phyloP scores from a whole-genome alignment of 495 filamentous ascomycete species.

The Aspergillus cavernicola region DNA sequence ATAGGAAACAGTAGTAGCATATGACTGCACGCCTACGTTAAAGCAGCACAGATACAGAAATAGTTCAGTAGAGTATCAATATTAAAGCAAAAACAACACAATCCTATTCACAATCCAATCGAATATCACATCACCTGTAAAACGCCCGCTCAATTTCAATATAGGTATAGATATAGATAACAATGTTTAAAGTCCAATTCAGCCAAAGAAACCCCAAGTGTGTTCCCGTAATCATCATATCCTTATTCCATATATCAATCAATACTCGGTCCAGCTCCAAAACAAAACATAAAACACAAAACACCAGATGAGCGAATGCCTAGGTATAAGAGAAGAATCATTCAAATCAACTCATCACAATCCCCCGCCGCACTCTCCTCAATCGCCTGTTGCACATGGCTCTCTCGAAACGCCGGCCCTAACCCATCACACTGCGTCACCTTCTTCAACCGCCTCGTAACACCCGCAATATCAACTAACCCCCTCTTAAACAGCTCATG shows the following conservation, averaged over 20 bases:
- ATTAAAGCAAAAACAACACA: background rate
- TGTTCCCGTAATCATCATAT: too few relatives aligned
- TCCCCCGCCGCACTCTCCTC: conserved; percentile 69
- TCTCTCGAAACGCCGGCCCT: conserved; percentile 85
- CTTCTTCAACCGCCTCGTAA: conserved; percentile 70
- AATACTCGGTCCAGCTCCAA: too few relatives aligned
- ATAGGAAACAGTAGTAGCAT: too few relatives aligned
- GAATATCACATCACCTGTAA: background rate
- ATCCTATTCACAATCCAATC: background rate
- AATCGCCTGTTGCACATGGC: conserved; percentile 68
- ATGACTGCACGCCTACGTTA: too few relatives aligned
- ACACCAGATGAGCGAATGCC: too few relatives aligned
- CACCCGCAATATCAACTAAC: conserved; percentile 76
- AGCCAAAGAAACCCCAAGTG: background rate
- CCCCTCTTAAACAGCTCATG: conserved; percentile 78
- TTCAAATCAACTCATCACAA: conserved; percentile 70
- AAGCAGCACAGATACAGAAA: too few relatives aligned
- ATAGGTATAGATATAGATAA: background rate
- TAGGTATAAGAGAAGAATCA: background rate
- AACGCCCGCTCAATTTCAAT: background rate
- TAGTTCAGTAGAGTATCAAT: too few relatives aligned
- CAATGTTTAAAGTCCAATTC: background rate
- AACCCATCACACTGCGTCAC: conserved; percentile 84
- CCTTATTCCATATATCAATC: too few relatives aligned
- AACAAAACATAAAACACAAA: too few relatives aligned